Conservation (phyloP, 2,329 filamentous ascomycete species). For the Cylindrodendrum hubeiense region DNA sequence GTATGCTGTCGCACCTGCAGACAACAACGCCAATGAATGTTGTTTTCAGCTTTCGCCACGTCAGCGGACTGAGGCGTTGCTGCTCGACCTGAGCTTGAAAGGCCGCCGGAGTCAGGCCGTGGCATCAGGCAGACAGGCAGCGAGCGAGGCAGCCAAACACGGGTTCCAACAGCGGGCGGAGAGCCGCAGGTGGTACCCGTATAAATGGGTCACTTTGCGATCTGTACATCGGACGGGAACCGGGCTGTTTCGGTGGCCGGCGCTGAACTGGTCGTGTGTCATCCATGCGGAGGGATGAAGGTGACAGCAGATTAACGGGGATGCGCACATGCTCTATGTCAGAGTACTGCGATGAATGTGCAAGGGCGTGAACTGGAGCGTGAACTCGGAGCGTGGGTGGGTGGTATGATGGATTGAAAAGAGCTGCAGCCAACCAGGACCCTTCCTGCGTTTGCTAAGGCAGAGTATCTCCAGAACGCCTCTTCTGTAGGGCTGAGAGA, state of each 20-base stretch:
- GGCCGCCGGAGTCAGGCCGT: neutral
- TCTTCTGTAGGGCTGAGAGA: neutral
- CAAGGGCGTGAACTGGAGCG: neutral
- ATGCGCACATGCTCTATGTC: neutral
- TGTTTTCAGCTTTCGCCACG: conserved; percentile 30
- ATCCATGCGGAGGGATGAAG: neutral
- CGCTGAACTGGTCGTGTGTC: neutral
- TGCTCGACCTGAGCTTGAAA: neutral
- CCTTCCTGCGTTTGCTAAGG: neutral
- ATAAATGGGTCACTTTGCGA: too few relatives aligned
- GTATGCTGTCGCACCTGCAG: conserved; percentile 23
- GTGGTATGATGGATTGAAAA: neutral
- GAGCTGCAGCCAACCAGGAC: conserved; percentile 1
- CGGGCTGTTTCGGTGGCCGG: too few relatives aligned
- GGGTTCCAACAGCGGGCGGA: neutral
- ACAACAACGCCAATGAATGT: conserved; percentile 15
- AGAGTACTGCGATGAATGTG: neutral
- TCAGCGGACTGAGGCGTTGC: conserved; percentile 29
- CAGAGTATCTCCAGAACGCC: neutral
- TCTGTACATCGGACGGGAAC: too few relatives aligned
- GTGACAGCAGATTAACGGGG: too few relatives aligned
- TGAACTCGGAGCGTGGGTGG: neutral
- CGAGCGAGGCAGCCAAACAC: neutral
- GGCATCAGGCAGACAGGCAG: neutral
- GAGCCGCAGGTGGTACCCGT: neutral